phyloP scores from a whole-genome alignment of 768 basidiomycete genomes.

The Mrakia blollopis region DNA sequence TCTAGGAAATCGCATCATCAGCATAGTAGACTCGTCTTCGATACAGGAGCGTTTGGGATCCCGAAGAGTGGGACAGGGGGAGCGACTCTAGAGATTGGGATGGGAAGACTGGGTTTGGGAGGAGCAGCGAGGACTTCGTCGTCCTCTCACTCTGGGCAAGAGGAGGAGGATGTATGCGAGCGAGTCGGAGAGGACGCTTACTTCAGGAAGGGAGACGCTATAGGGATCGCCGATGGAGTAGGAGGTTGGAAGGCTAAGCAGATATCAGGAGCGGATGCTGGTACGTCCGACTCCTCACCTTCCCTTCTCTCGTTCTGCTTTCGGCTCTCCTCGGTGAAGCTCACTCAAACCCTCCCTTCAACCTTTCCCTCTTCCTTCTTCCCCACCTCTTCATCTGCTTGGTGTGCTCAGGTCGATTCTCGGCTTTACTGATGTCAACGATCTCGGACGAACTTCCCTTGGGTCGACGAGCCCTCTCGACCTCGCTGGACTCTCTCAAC shows the following conservation, averaged over 20 bases:
- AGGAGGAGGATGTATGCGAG: slow-evolving; percentile 32
- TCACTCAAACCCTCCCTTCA: no score
- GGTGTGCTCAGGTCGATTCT: slow-evolving; percentile 15
- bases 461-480: background rate
- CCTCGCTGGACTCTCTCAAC: slow-evolving; percentile 10
- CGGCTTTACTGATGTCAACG: slow-evolving; percentile 12
- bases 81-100: background rate
- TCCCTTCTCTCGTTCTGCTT: background rate
- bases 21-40: slow-evolving; percentile 26
- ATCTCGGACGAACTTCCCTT: slow-evolving; percentile 8
- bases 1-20: background rate
- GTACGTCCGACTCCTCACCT: background rate
- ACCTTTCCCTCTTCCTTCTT: background rate
- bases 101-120: background rate
- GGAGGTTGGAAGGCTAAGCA: slow-evolving; percentile 65
- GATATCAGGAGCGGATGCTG: slow-evolving; percentile 20
- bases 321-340: background rate
- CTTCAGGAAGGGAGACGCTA: slow-evolving; percentile 53
- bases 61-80: slow-evolving; percentile 13
- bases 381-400: background rate
- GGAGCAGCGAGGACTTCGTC: background rate
- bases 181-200: slow-evolving; percentile 86
- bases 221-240: slow-evolving; percentile 93
- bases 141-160: background rate
- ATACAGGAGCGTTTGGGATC: slow-evolving; percentile 30